These are phyloP conservation scores for Fusarium foetens DNA, from an alignment of 2,329 filamentous ascomycete genomes.

Conservation along the genomic window DNA sequence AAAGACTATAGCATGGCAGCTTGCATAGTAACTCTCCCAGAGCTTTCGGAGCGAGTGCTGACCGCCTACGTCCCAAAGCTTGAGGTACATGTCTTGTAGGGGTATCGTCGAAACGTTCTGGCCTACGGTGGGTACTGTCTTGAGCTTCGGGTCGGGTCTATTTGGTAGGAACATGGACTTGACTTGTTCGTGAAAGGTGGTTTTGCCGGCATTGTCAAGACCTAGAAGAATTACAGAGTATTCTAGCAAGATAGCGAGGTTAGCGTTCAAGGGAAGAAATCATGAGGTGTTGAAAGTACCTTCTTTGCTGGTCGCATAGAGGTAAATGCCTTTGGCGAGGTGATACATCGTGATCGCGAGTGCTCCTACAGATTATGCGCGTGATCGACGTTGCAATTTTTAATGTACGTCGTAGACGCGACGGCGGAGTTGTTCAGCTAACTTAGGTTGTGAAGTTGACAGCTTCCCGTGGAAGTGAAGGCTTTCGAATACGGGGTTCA, in stretches of 20 bases:
- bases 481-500: background rate
- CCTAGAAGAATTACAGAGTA: conserved; percentile 97
- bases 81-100: conserved; percentile 94
- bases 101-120: conserved; percentile 95
- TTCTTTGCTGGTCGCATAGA: conserved; percentile 97
- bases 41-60: conserved; percentile 88
- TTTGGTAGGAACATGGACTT: conserved; percentile 83
- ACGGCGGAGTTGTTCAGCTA: background rate
- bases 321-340: conserved; percentile 92
- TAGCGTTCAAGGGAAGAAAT: conserved; percentile 11
- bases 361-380: background rate
- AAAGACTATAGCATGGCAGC: conserved; percentile 96
- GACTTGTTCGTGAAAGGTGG: conserved; percentile 96
- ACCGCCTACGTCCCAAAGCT: conserved; percentile 98
- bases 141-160: conserved; percentile 71
- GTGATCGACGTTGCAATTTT: background rate
- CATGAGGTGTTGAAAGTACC: conserved; percentile 60
- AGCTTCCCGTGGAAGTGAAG: background rate
- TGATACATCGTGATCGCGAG: conserved; percentile 78
- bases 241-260: conserved; percentile 63
- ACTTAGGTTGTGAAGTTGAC: background rate
- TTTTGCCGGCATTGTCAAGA: conserved; percentile 98
- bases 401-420: background rate
- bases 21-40: conserved; percentile 96
- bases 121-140: conserved; percentile 95